These are phyloP conservation scores for Candida succiphila DNA, from an alignment of 805 yeast species.

Conservation along the genomic window DNA sequence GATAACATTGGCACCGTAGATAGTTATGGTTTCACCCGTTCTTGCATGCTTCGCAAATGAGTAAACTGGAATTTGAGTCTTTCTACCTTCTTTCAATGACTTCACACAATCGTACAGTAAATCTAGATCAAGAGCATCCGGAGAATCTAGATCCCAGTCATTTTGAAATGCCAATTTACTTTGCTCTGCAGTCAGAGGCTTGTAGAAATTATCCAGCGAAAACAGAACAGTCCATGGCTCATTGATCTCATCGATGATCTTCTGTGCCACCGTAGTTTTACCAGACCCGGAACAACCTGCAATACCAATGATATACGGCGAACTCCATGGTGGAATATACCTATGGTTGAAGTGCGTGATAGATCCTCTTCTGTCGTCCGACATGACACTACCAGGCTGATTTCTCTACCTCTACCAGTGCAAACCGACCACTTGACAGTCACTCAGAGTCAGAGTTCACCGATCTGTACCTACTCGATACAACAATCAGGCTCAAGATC, in stretches of 20 bases:
- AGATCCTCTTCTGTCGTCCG: background rate
- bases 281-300: slow-evolving; percentile 90
- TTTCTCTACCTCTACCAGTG: background rate
- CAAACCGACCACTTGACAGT: too few species aligned
- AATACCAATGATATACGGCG: slow-evolving; percentile 79
- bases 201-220: slow-evolving; percentile 87
- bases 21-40: slow-evolving; percentile 56
- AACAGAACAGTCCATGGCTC: slow-evolving; percentile 92
- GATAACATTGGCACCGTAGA: slow-evolving; percentile 91
- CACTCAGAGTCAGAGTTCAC: too few species aligned
- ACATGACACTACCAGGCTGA: too few species aligned
- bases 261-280: slow-evolving; percentile 83
- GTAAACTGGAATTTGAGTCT: slow-evolving; percentile 57
- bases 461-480: too few species aligned
- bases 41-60: slow-evolving; percentile 56
- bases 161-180: slow-evolving; percentile 52
- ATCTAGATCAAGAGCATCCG: slow-evolving; percentile 77
- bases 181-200: slow-evolving; percentile 56
- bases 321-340: slow-evolving; percentile 81
- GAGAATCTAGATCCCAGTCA: slow-evolving; percentile 80
- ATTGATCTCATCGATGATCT: slow-evolving; percentile 63
- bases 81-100: slow-evolving; percentile 61
- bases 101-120: slow-evolving; percentile 51
- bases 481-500: too few species aligned
- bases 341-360: slow-evolving; percentile 1